These are phyloP conservation scores for Orbilia quercus DNA, from an alignment of 2,329 filamentous ascomycete species.

Conservation along the genomic window DNA sequence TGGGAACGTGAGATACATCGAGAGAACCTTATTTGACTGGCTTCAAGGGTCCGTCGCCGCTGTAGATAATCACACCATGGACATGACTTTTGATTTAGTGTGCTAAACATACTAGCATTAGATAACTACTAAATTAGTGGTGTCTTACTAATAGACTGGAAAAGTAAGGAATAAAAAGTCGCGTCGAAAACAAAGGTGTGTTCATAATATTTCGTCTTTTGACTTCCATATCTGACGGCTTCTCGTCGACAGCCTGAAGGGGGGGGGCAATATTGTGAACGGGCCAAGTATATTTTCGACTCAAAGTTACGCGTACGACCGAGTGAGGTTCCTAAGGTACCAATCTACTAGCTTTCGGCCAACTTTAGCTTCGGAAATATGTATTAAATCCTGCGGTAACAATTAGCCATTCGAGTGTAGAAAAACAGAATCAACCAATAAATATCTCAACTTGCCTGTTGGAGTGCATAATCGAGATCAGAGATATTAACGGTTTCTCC, in stretches of 20 bases:
- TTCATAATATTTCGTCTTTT: no score
- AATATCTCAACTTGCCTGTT: no score
- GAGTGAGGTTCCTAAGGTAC: conserved; percentile 96
- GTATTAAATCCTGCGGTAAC: conserved; percentile 81
- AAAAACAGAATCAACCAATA: no score
- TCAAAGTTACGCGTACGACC: conserved; percentile 73
- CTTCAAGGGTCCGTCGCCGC: conserved; percentile 12
- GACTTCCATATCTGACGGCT: no score
- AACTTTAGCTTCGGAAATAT: conserved; percentile 98
- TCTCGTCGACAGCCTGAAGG: no score
- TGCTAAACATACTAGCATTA: neutral
- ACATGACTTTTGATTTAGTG: conserved; percentile 38
- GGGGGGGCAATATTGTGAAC: neutral
- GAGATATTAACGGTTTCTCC: conserved; percentile 92
- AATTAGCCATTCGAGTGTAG: conserved; percentile 57
- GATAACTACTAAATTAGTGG: no score
- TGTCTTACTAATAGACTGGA: no score
- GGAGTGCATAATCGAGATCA: conserved; percentile 96
- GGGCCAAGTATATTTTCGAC: neutral
- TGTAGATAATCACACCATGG: conserved; percentile 5
- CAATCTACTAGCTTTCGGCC: conserved; percentile 97
- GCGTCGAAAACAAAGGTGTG: no score
- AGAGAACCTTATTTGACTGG: conserved; percentile 47
- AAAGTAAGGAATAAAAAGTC: no score
- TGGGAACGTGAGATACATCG: conserved; percentile 38